A percentile compares a stretch with the other conserved stretches of the same genome.
Evolutionary conservation across 495 filamentous ascomycete genomes (phyloP).

Genomic region (Aspergillus bertholletiae): DNA sequence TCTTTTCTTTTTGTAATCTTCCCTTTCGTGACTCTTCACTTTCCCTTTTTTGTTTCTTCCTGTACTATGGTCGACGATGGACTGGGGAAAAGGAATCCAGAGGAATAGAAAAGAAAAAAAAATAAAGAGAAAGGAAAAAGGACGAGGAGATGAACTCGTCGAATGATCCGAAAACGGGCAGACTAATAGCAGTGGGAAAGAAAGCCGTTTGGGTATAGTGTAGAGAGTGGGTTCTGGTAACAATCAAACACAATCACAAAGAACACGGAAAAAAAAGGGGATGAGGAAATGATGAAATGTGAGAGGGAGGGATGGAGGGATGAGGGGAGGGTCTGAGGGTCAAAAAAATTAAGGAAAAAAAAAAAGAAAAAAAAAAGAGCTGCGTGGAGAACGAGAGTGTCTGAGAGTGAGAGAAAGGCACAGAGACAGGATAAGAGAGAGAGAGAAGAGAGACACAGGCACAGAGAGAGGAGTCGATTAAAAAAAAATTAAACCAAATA

Average conservation of each 20-base stretch:
- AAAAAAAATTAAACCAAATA: too few relatives aligned
- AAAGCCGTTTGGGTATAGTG: conserved; percentile 4
- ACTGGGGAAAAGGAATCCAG: neutral
- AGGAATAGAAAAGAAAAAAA: conserved; percentile 3
- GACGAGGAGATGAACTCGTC: conserved; percentile 4
- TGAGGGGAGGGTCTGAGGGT: neutral
- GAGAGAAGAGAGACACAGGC: too few relatives aligned
- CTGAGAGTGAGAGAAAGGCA: too few relatives aligned
- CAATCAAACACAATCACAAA: conserved; percentile 4
- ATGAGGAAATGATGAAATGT: conserved; percentile 5
- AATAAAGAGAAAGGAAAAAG: neutral
- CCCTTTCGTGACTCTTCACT: neutral
- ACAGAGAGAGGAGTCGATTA: too few relatives aligned
- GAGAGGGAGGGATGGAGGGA: neutral
- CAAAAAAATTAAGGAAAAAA: neutral
- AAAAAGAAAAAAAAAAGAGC: neutral
- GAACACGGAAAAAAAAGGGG: conserved; percentile 2
- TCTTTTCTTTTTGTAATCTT: too few relatives aligned
- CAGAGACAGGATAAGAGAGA: too few relatives aligned
- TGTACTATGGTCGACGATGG: neutral
- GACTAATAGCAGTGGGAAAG: conserved; percentile 9
- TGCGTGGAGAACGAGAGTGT: too few relatives aligned
- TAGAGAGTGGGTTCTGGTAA: conserved; percentile 4
- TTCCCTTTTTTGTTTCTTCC: conserved; percentile 6
- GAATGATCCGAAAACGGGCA: conserved; percentile 18